These are phyloP conservation scores for Cichorium intybus DNA, from an alignment of 140 eudicot genomes.

Conservation along the genomic window DNA sequence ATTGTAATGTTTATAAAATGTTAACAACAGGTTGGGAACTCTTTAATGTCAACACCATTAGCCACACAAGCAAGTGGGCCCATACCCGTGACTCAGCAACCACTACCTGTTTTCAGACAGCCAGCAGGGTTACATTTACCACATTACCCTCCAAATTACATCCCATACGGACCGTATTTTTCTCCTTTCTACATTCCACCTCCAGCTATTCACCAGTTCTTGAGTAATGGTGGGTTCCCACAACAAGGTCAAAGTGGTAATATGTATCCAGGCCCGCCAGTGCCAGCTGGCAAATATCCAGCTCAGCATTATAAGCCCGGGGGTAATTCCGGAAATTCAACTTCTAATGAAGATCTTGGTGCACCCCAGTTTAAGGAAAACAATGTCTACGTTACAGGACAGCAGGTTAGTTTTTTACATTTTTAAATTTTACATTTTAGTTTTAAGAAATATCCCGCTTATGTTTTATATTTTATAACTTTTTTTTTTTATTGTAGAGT, in stretches of 20 bases:
- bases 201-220: constrained; percentile 73
- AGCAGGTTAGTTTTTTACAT: constrained; percentile 70
- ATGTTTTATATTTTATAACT: no score
- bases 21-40: constrained; percentile 62
- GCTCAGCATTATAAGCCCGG: constrained; percentile 74
- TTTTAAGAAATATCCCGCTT: not conserved
- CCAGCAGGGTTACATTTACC: constrained; percentile 82
- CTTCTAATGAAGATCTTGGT: constrained; percentile 65
- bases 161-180: constrained; percentile 72
- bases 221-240: constrained; percentile 71
- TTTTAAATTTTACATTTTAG: no score
- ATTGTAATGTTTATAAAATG: not conserved
- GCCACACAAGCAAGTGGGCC: constrained; percentile 85
- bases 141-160: constrained; percentile 74
- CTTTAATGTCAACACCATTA: constrained; percentile 48
- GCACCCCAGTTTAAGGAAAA: constrained; percentile 76
- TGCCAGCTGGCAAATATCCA: constrained; percentile 60
- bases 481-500: constrained; percentile 44
- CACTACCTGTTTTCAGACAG: constrained; percentile 72
- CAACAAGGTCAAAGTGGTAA: constrained; percentile 77
- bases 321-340: constrained; percentile 49
- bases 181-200: constrained; percentile 72
- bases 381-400: constrained; percentile 60
- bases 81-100: constrained; percentile 70
- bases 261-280: constrained; percentile 66